Percentiles rank a stretch among this genome's conserved stretches.
Conservation (phyloP, 164 flowering plant genomes). For the Nelumbo lutea region DNA sequence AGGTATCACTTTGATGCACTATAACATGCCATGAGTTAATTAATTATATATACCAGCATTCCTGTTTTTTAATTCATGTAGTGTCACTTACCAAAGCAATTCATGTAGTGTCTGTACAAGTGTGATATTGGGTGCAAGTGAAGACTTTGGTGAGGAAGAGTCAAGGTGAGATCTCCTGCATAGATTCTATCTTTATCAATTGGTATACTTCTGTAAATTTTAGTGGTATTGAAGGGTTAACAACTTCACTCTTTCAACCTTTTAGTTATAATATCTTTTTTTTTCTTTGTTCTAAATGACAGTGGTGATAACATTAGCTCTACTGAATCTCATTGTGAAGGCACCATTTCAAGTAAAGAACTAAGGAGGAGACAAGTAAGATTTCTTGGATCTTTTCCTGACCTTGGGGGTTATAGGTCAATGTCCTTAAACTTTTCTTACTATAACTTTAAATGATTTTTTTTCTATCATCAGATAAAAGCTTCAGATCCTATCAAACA, state of each 20-base stretch:
- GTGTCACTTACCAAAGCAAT: background rate
- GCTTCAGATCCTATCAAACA: slow-evolving; percentile 75
- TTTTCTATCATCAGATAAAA: slow-evolving; percentile 46
- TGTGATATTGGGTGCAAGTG: slow-evolving; percentile 64
- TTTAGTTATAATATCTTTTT: background rate
- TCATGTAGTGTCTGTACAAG: slow-evolving; percentile 75
- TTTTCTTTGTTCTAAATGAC: slow-evolving; percentile 13
- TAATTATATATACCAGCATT: too few species aligned
- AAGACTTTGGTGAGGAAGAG: slow-evolving; percentile 62
- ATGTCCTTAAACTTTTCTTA: slow-evolving; percentile 9
- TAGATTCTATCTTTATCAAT: background rate
- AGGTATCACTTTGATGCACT: slow-evolving; percentile 36
- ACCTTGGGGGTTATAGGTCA: background rate
- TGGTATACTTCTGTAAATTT: background rate
- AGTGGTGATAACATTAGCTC: slow-evolving; percentile 59
- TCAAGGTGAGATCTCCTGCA: slow-evolving; percentile 52
- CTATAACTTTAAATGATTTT: background rate
- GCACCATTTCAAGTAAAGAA: slow-evolving; percentile 56
- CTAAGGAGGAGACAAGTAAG: slow-evolving; percentile 73
- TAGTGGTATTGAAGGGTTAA: background rate
- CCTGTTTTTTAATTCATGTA: too few species aligned
- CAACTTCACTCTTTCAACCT: background rate
- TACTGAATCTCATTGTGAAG: slow-evolving; percentile 31
- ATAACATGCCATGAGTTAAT: too few species aligned
- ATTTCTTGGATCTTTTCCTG: background rate